A percentile compares a stretch with the other conserved stretches of the same genome.
phyloP scores from a whole-genome alignment of 2,329 filamentous ascomycete genomes.

The Penicillium sp. region DNA sequence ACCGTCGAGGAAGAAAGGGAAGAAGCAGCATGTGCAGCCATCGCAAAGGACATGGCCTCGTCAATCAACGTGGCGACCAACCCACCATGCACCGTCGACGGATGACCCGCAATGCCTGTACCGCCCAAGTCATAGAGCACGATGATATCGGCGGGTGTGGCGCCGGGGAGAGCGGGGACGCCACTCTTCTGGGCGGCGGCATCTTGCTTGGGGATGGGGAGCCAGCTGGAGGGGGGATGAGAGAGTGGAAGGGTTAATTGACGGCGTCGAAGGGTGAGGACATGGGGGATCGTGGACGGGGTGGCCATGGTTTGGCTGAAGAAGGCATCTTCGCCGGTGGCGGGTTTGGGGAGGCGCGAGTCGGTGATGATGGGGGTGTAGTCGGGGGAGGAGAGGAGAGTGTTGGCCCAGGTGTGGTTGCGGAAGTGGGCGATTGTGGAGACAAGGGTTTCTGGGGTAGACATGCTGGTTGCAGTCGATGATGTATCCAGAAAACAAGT shows the following conservation, averaged over 20 bases:
- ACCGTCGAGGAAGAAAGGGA: slow-evolving; percentile 19
- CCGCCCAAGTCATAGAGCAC: slow-evolving; percentile 31
- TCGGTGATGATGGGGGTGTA: slow-evolving; percentile 37
- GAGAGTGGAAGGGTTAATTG: slow-evolving; percentile 19
- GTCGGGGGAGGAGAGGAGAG: slow-evolving; percentile 28
- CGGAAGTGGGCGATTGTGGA: slow-evolving; percentile 22
- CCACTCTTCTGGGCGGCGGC: slow-evolving; percentile 11
- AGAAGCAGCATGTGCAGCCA: slow-evolving; percentile 28
- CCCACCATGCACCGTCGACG: slow-evolving; percentile 37
- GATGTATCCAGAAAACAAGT: not conserved
- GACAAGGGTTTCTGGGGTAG: slow-evolving; percentile 7
- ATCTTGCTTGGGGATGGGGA: slow-evolving; percentile 21
- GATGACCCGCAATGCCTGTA: slow-evolving; percentile 37
- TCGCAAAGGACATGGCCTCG: slow-evolving; percentile 40
- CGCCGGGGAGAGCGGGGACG: slow-evolving; percentile 17
- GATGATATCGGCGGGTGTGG: slow-evolving; percentile 33
- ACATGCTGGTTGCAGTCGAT: slow-evolving; percentile 7
- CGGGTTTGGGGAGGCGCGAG: slow-evolving; percentile 36
- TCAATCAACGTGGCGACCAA: slow-evolving; percentile 39
- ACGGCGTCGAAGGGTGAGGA: slow-evolving; percentile 34
- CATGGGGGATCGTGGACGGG: slow-evolving; percentile 36
- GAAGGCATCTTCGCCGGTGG: slow-evolving; percentile 41
- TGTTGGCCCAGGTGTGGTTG: slow-evolving; percentile 25
- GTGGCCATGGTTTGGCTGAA: slow-evolving; percentile 37
- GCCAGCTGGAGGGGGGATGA: slow-evolving; percentile 19